Base-by-base conservation (phyloP, 768 basidiomycete genomes). In the Sistotremastrum suecicum region DNA sequence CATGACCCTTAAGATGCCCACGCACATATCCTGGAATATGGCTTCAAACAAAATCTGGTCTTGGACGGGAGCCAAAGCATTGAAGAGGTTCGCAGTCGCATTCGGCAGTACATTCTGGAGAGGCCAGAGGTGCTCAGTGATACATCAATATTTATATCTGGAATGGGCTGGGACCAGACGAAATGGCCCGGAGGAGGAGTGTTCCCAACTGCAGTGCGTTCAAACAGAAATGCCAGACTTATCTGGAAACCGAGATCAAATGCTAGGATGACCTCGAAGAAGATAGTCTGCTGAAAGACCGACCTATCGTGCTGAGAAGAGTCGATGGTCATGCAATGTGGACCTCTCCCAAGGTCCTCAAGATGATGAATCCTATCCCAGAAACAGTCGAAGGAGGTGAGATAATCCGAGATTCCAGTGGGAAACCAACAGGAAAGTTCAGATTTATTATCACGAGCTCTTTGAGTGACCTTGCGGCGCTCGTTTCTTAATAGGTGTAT, bases 101-200 rank as follows among this genome's bases (percentile, higher is more conserved):
- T 90, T 34, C 77, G 76, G 46, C 51, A 60, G 1, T 80, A 81
- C 50, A 71, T 89, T 46, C 54, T 64, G 3, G 59, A 67, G 1
- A 74, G 77, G 44, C 75, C 82, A 0, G 75, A 77, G 36, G 58
- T 81, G 5, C 57, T 64, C 1, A 56, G 68, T 3, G 71, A 84
- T 54, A 65, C 62, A 3, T 63, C 69, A 3, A 63, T 56, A 4
- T 95, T 88, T 87, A 74, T 95, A 37, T 67, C 79, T 53, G 91
- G 89, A 7, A 74, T 83, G 66, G 92, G 92, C 4, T 98, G 92
- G 91, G 87, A 98, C 56, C 90, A 98, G 61, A 94, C 83, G 1
- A 69, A 72, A 47, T 88, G 84, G 84, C 51, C 69, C 5, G 68
- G 58, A 12, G 60, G 65, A 7, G 59, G 66, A 6, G 57, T 67